Evolutionary conservation across 2,329 filamentous ascomycete genomes (phyloP).

Genomic region (Hortaea werneckii): DNA sequence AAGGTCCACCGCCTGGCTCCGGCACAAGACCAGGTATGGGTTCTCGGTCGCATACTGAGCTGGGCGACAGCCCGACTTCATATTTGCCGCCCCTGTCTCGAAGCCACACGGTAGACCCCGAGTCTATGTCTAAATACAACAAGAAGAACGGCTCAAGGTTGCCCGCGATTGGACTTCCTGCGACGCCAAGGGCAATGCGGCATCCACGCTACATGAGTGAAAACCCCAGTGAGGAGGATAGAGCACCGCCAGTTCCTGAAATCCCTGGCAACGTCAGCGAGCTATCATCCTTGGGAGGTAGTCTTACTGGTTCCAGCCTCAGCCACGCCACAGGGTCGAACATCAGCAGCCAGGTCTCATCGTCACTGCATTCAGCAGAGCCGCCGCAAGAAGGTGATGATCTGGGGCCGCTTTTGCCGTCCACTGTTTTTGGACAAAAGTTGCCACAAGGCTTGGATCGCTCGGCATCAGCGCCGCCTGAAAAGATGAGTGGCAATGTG

Average conservation of each 20-base stretch:
- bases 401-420: slow-evolving; percentile 37
- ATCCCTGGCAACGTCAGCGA: slow-evolving; percentile 42
- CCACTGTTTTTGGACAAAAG: slow-evolving; percentile 37
- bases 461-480: slow-evolving; percentile 39
- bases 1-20: slow-evolving; percentile 32
- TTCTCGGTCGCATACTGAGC: slow-evolving; percentile 28
- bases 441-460: slow-evolving; percentile 26
- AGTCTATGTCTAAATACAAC: slow-evolving; percentile 30
- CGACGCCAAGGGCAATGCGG: slow-evolving; percentile 84
- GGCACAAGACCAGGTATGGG: slow-evolving; percentile 28
- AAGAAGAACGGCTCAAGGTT: slow-evolving; percentile 34
- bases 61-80: slow-evolving; percentile 36
- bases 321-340: slow-evolving; percentile 19
- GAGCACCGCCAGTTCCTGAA: slow-evolving; percentile 44
- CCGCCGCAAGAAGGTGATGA: slow-evolving; percentile 27
- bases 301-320: slow-evolving; percentile 14
- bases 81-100: slow-evolving; percentile 36
- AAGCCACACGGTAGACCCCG: slow-evolving; percentile 57
- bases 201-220: slow-evolving; percentile 59
- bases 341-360: slow-evolving; percentile 9
- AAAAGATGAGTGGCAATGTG: slow-evolving; percentile 24
- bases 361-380: slow-evolving; percentile 25
- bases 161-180: slow-evolving; percentile 66
- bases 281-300: slow-evolving; percentile 12
- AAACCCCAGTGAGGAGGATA: slow-evolving; percentile 41